phyloP scores from a whole-genome alignment of 768 basidiomycete genomes.

The Favolaschia claudopus region DNA sequence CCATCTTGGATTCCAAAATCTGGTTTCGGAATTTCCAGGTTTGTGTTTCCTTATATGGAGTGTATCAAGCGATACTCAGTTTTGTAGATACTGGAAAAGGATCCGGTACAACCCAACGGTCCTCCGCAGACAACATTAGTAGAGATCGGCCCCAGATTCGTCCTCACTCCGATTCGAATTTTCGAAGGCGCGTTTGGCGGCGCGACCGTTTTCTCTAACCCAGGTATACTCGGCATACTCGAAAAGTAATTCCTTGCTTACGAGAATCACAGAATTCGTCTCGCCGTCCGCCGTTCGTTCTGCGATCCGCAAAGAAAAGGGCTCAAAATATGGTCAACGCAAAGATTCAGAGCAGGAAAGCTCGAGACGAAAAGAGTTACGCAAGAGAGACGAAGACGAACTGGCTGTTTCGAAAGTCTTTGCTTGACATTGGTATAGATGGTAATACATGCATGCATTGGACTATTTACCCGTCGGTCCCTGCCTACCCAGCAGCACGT shows the following conservation, averaged over 20 bases:
- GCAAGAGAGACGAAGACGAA: constrained; percentile 75
- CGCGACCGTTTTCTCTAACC: constrained; percentile 94
- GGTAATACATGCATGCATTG: no score
- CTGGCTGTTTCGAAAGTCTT: constrained; percentile 91
- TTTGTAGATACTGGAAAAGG: constrained; percentile 89
- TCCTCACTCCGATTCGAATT: constrained; percentile 95
- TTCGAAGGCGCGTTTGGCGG: constrained; percentile 98
- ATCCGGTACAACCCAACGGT: constrained; percentile 86
- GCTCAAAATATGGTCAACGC: constrained; percentile 80
- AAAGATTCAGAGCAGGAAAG: constrained; percentile 81
- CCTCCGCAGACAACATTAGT: constrained; percentile 88
- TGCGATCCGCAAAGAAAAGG: constrained; percentile 71
- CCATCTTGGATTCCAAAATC: constrained; percentile 92
- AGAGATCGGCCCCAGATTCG: constrained; percentile 98
- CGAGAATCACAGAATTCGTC: constrained; percentile 76
- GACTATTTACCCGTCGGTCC: no score
- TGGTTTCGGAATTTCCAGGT: constrained; percentile 99
- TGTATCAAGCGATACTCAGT: not conserved
- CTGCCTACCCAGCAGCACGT: not conserved
- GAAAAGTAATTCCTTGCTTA: not conserved
- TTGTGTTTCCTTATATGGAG: constrained; percentile 26
- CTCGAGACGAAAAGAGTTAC: constrained; percentile 65
- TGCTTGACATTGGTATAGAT: constrained; percentile 59
- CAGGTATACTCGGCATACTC: constrained; percentile 60
- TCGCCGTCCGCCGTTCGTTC: constrained; percentile 86